Evolutionary conservation across 2,329 filamentous ascomycete genomes (phyloP).

Genomic region (Penicillium occitanis): DNA sequence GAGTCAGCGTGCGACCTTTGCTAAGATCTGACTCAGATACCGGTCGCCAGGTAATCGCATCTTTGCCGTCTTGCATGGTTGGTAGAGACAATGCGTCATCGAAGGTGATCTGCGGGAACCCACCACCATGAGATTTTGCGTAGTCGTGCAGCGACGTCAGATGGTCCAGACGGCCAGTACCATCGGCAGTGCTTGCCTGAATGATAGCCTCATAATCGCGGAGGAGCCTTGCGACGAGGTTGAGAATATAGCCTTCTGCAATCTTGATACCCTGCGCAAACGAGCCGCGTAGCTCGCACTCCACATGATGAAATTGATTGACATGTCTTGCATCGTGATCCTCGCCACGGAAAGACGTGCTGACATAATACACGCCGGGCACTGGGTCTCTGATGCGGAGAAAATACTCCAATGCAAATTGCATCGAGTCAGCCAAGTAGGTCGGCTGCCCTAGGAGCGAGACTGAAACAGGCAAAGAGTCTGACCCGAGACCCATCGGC

Average conservation of each 20-base stretch:
- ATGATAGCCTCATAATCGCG: not conserved
- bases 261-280: conserved; percentile 5
- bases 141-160: not conserved
- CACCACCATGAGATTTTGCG: not conserved
- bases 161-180: not conserved
- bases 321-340: conserved; percentile 6
- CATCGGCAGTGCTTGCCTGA: not conserved
- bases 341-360: conserved; percentile 6
- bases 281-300: conserved; percentile 2
- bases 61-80: not conserved
- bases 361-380: not conserved
- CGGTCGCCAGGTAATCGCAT: not conserved
- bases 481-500: conserved; percentile 7
- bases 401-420: not conserved
- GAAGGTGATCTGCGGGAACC: not conserved
- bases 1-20: not conserved
- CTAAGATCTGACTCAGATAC: not conserved
- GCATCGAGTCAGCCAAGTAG: not conserved
- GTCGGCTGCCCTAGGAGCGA: not conserved
- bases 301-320: conserved; percentile 10
- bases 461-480: conserved; percentile 1
- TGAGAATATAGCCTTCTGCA: conserved; percentile 4
- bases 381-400: not conserved
- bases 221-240: not conserved
- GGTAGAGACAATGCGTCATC: not conserved